Evolutionary conservation across 2,329 filamentous ascomycete genomes (phyloP), one percentile per base, ranked within the genome.

Genomic region (Calonectria honghensis): DNA sequence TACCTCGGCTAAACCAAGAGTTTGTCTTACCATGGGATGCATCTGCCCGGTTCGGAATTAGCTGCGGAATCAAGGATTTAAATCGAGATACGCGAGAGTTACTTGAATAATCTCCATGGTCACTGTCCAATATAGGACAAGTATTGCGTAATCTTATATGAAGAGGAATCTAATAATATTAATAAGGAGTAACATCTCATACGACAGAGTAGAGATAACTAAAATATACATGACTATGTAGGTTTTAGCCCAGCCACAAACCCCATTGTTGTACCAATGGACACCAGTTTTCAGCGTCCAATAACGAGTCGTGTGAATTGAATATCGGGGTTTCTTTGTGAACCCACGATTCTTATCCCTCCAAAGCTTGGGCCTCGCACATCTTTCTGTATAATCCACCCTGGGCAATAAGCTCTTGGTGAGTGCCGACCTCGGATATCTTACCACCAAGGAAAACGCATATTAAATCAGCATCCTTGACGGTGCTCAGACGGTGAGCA

Each of bases 401-500:
- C 70, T 79, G 78, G 11, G 82, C 80, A 51, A 93, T 83, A 77
- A 93, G 82, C 77, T 92, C 90, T 10, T 85, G 83, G 81, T 93
- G 91, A 27, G 88, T 88, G 41, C 93, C 91, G 68, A 85, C 83
- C 79, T 93, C 92, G 3, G 91, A 85, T 69, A 93, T 88, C 39
- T 84, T 86, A 6, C 90, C 90, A 4, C 87, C 85, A 10, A 91
- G 89, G 80, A 94, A 92, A 0, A 93, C 91, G 75, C 90, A 92
- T 31, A 93, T 93, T 6, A 87, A 82, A 79, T 93, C 90, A 0
- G 90, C 90, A 70, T 92, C 88, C 85, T 98, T 97, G 85, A 98
- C 98, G 0, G 96, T 98, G 6, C 94, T 97, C 6, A 98, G 89
- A 52, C 96, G 92, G 85, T 98, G 96, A 1, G 96, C 96, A 80